Evolutionary conservation across 352 stramenopile species (phyloP), one percentile per base, ranked within the genome.

Genomic region (Phytophthora ohioensis): DNA sequence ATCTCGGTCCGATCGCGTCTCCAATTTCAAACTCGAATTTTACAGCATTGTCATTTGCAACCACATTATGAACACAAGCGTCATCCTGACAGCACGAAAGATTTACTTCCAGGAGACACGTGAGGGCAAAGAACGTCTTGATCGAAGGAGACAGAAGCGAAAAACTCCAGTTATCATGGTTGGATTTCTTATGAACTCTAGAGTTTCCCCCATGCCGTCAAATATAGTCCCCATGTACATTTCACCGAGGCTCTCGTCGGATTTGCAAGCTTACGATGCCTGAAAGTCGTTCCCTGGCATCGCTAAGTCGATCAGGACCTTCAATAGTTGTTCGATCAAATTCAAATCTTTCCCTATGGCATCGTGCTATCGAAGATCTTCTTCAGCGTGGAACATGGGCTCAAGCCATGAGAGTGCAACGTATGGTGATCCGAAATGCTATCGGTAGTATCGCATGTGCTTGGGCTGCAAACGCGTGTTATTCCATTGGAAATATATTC

Each of bases 21-120:
- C 52, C 12, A 71, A 68, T n/a, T 47, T 78, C 42, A 78, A 73
- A 21, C 12, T 67, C 27, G 68, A 82, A 15, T 81, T 77, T 57
- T 85, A 85, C 55, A 36, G 60, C 46, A 62, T 49, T 3, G 56
- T 62, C 9, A 9, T 75, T 4, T 53, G 67, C 27, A 73, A 66
- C 13, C 55, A 67, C 8, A 35, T 60, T 4, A 76, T 72, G 47
- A 73, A 71, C 42, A 73, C 77, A 3, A 65, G 49, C 9, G 34
- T 76, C 8, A 55, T 67, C 8, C 15, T 75, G 30, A 62, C 49
- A 30, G 41, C 56, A 17, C 64, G 75, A 27, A 39, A 35, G 5
- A 75, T 78, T 21, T 80, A 71, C 67, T 70, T 64, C 30, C 51
- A 45, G 21, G 59, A 78, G 47, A 79, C 71, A 1, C 49, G 30